These are phyloP conservation scores for Rhododendron ovatum DNA, from an alignment of 148 eudicot species.

Conservation along the genomic window DNA sequence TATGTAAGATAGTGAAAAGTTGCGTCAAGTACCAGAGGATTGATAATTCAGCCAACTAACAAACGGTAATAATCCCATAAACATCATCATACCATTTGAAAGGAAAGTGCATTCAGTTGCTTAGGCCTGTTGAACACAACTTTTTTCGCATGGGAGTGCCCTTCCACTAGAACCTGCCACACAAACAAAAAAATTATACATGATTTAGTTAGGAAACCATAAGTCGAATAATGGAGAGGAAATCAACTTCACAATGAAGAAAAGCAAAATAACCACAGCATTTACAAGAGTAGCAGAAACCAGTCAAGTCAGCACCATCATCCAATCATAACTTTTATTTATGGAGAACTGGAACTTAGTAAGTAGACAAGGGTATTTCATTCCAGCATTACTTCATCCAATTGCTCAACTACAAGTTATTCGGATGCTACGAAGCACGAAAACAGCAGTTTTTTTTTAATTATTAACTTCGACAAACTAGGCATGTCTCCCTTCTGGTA, in stretches of 20 bases:
- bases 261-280: not conserved
- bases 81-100: slow-evolving; percentile 53
- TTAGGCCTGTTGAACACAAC: slow-evolving; percentile 71
- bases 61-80: not conserved
- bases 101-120: slow-evolving; percentile 86
- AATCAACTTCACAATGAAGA: not conserved
- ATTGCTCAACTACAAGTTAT: not conserved
- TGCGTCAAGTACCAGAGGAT: not conserved
- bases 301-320: not conserved
- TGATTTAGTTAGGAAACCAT: not conserved
- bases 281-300: not conserved
- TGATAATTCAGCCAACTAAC: not conserved
- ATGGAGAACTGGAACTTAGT: not conserved
- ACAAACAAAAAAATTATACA: not conserved
- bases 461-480: not conserved
- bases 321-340: not conserved
- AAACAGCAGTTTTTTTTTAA: not conserved
- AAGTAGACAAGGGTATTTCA: not conserved
- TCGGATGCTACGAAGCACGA: not conserved
- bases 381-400: not conserved
- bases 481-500: not conserved
- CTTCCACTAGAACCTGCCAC: slow-evolving; percentile 69
- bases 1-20: not conserved
- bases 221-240: not conserved
- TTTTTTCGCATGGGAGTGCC: slow-evolving; percentile 30